These are phyloP conservation scores for Blepharisma japonicum DNA, from an alignment of 73 alveolate genomes.

Conservation along the genomic window DNA sequence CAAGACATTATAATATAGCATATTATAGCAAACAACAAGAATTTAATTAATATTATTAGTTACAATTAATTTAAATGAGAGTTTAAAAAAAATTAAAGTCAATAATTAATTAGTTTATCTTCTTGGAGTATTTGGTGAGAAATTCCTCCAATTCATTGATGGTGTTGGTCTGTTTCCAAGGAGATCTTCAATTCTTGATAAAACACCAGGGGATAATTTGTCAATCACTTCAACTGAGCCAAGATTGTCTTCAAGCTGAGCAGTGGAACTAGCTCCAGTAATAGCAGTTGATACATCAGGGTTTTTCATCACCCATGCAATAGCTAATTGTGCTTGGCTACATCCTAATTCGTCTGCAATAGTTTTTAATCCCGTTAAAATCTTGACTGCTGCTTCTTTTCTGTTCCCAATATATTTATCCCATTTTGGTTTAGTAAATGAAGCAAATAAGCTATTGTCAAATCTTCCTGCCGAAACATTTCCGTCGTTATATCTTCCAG, in stretches of 20 bases:
- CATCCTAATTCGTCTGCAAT: conserved; percentile 34
- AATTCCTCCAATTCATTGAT: conserved; percentile 5
- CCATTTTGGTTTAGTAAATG: no score
- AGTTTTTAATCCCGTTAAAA: conserved; percentile 26
- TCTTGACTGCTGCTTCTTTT: conserved; percentile 24
- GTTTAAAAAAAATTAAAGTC: no score
- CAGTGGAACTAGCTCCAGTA: conserved; percentile 26
- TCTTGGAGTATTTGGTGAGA: not conserved
- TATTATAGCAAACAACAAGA: no score
- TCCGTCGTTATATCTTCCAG: conserved; percentile 96
- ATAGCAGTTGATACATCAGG: conserved; percentile 31
- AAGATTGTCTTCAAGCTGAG: conserved; percentile 27
- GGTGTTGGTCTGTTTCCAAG: conserved; percentile 23
- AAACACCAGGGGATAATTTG: conserved; percentile 29
- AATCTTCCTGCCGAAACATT: conserved; percentile 61
- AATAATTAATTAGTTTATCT: no score
- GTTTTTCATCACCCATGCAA: conserved; percentile 39
- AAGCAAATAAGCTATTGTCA: no score
- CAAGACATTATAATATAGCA: no score
- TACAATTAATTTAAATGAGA: no score
- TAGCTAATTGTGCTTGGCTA: conserved; percentile 34
- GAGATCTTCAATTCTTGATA: conserved; percentile 11
- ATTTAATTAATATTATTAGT: no score
- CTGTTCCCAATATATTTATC: not conserved
- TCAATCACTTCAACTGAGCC: conserved; percentile 22